These are phyloP conservation scores for Fusarium pseudocircinatum DNA, from an alignment of 2,329 filamentous ascomycete species.

Conservation along the genomic window DNA sequence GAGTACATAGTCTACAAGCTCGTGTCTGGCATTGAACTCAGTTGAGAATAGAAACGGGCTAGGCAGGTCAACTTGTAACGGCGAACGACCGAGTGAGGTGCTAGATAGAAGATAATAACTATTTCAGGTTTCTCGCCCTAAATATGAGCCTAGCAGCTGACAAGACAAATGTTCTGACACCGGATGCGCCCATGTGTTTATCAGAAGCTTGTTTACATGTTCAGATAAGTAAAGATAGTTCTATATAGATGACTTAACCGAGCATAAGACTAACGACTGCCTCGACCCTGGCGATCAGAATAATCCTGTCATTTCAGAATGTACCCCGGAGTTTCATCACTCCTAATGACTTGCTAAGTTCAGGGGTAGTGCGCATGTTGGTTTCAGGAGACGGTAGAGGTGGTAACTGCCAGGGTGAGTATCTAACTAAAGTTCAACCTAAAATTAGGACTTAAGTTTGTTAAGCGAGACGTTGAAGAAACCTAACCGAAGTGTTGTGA, in stretches of 20 bases:
- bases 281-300: neutral
- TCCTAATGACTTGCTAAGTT: slow-evolving; percentile 2
- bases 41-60: neutral
- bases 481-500: neutral
- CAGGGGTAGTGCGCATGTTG: slow-evolving; percentile 10
- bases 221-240: neutral
- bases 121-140: neutral
- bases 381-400: slow-evolving; percentile 33
- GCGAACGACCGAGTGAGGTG: neutral
- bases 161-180: neutral
- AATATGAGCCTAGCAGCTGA: neutral
- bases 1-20: no score
- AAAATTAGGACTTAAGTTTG: neutral
- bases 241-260: neutral
- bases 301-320: neutral
- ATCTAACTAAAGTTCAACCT: neutral
- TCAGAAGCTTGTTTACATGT: neutral
- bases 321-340: neutral
- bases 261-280: neutral
- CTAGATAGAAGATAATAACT: neutral
- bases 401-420: slow-evolving; percentile 18
- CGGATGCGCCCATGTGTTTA: neutral
- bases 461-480: neutral
- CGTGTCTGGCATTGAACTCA: neutral
- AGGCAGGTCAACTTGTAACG: neutral